A percentile compares a stretch with the other conserved stretches of the same genome.
phyloP scores from a whole-genome alignment of 2,329 filamentous ascomycete species.

The Chaetomiaceae sp. region DNA sequence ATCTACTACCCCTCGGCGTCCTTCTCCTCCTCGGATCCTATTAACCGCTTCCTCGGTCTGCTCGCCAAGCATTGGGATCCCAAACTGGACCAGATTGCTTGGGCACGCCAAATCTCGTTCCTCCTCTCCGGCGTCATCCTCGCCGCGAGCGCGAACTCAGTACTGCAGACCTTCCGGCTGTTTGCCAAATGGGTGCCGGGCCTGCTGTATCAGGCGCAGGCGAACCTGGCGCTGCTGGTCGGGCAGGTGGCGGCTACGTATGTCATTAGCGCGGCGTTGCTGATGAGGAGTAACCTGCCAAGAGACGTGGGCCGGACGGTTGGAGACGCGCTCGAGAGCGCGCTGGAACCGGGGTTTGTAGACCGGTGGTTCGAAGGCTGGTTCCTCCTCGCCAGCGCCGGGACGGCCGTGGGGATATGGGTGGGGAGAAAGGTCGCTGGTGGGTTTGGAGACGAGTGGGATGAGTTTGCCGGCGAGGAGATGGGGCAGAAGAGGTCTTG shows the following conservation, averaged over 20 bases:
- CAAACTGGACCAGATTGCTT: conserved; percentile 73
- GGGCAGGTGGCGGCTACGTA: conserved; percentile 81
- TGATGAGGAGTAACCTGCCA: conserved; percentile 75
- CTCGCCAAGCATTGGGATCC: conserved; percentile 81
- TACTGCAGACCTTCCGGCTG: conserved; percentile 78
- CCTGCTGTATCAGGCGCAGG: conserved; percentile 68
- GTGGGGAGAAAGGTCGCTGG: conserved; percentile 58
- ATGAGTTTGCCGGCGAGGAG: conserved; percentile 61
- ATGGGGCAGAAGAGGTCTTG: conserved; percentile 66
- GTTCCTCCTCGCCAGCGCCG: conserved; percentile 66
- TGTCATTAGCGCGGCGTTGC: conserved; percentile 73
- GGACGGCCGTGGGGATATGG: conserved; percentile 69
- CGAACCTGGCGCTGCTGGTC: conserved; percentile 73
- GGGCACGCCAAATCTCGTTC: conserved; percentile 83
- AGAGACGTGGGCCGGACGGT: conserved; percentile 72
- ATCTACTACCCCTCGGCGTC: conserved; percentile 43
- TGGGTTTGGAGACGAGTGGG: conserved; percentile 52
- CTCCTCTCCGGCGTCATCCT: conserved; percentile 78
- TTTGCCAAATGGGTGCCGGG: conserved; percentile 71
- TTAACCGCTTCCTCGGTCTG: conserved; percentile 76
- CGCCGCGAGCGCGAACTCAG: conserved; percentile 73
- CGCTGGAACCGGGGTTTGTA: conserved; percentile 67
- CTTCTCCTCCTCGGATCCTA: conserved; percentile 71
- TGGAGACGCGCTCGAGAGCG: conserved; percentile 70
- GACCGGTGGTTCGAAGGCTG: conserved; percentile 85